Percentiles rank a stretch among this genome's conserved stretches.
phyloP scores from a whole-genome alignment of 805 yeast species.

The Huiozyma sinensis region DNA sequence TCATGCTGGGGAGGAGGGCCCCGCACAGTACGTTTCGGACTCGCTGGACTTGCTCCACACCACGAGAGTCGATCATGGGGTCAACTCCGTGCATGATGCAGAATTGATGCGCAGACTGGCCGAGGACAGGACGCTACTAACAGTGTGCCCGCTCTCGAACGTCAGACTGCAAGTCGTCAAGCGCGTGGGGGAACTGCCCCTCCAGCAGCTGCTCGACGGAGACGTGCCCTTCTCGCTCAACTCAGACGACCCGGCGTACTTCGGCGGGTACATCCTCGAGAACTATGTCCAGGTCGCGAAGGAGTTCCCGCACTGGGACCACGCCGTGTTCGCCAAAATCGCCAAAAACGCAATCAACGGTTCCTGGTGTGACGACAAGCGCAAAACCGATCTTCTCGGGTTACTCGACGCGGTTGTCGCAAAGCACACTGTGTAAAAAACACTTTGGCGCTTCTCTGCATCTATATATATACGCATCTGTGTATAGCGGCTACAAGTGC shows the following conservation, averaged over 20 bases:
- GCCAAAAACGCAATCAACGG: slow-evolving; percentile 60
- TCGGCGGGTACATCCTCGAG: slow-evolving; percentile 76
- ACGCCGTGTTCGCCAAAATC: slow-evolving; percentile 50
- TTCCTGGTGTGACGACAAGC: slow-evolving; percentile 61
- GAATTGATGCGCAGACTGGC: slow-evolving; percentile 49
- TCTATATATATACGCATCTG: neutral
- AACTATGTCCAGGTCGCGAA: slow-evolving; percentile 59
- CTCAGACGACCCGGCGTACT: slow-evolving; percentile 74
- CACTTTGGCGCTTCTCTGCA: neutral
- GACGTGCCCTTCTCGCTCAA: slow-evolving; percentile 66
- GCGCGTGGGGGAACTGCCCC: slow-evolving; percentile 57
- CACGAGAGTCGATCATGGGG: slow-evolving; percentile 73
- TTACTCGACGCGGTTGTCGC: slow-evolving; percentile 33
- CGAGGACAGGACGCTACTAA: slow-evolving; percentile 42
- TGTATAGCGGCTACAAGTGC: neutral
- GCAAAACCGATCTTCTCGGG: slow-evolving; percentile 35
- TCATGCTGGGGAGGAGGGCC: slow-evolving; percentile 88
- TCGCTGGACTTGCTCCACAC: slow-evolving; percentile 51
- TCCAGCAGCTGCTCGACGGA: slow-evolving; percentile 46
- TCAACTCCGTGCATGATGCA: slow-evolving; percentile 47
- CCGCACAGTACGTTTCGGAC: slow-evolving; percentile 50
- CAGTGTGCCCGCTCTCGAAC: slow-evolving; percentile 72
- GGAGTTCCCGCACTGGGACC: slow-evolving; percentile 47
- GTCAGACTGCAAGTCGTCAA: slow-evolving; percentile 65
- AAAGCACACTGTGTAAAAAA: slow-evolving; percentile 23